Evolutionary conservation across 805 yeast species (phyloP).

Genomic region (Hyphopichia homilentoma): DNA sequence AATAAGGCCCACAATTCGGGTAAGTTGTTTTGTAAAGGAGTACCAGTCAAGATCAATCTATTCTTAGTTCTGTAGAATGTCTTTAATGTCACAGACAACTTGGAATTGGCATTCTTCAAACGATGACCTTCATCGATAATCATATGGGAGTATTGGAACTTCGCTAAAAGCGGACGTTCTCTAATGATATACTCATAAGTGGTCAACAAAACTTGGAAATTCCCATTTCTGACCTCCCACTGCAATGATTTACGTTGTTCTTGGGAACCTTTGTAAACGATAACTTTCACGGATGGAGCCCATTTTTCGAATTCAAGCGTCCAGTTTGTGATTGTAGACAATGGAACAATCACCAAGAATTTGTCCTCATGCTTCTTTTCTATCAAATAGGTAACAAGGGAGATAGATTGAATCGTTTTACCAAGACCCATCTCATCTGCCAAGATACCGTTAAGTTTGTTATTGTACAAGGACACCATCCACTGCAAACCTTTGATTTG

Average conservation of each 20-base stretch:
- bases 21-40: slow-evolving; percentile 79
- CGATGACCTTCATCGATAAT: slow-evolving; percentile 90
- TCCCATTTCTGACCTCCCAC: slow-evolving; percentile 59
- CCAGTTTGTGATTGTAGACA: slow-evolving; percentile 85
- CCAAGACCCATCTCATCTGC: slow-evolving; percentile 72
- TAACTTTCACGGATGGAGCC: slow-evolving; percentile 75
- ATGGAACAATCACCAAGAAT: slow-evolving; percentile 76
- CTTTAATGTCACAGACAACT: slow-evolving; percentile 66
- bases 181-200: slow-evolving; percentile 80
- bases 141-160: slow-evolving; percentile 79
- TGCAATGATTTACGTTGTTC: slow-evolving; percentile 65
- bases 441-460: slow-evolving; percentile 58
- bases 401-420: slow-evolving; percentile 73
- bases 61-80: slow-evolving; percentile 71
- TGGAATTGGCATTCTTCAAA: slow-evolving; percentile 77
- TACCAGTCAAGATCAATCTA: slow-evolving; percentile 80
- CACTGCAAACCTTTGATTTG: slow-evolving; percentile 63
- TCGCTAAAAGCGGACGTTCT: slow-evolving; percentile 67
- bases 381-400: slow-evolving; percentile 64
- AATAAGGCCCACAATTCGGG: slow-evolving; percentile 85
- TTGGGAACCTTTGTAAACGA: slow-evolving; percentile 77
- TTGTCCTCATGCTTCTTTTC: slow-evolving; percentile 69
- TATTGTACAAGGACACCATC: slow-evolving; percentile 63
- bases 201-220: slow-evolving; percentile 72
- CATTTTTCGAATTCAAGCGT: slow-evolving; percentile 80